Evolutionary conservation across 31 red algal species (phyloP).

Genomic region (Endocladia muricata): DNA sequence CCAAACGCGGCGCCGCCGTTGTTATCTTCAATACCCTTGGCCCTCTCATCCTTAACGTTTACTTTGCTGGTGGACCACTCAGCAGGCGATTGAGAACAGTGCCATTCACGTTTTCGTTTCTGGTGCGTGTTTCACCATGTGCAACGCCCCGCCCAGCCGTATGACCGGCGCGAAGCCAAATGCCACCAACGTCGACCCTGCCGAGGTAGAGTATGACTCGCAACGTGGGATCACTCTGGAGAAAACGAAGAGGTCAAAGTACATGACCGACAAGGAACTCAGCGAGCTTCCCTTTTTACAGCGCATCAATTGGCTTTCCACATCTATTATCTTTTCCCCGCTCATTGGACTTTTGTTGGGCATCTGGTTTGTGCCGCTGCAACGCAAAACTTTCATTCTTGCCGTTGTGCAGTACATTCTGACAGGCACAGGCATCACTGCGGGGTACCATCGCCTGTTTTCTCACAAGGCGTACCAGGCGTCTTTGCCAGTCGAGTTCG

Average conservation of each 20-base stretch:
- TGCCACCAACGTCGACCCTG: background rate
- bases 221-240: constrained; percentile 71
- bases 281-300: constrained; percentile 82
- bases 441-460: constrained; percentile 94
- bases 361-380: constrained; percentile 74
- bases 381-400: constrained; percentile 71
- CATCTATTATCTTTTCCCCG: constrained; percentile 94
- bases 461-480: constrained; percentile 86
- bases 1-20: too few relatives aligned
- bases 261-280: constrained; percentile 95
- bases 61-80: too few relatives aligned
- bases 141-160: too few relatives aligned
- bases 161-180: too few relatives aligned
- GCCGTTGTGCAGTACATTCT: constrained; percentile 88
- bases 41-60: too few relatives aligned
- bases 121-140: too few relatives aligned
- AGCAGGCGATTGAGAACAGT: too few relatives aligned
- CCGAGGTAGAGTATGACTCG: constrained; percentile 82
- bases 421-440: constrained; percentile 94
- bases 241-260: constrained; percentile 89
- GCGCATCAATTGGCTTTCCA: constrained; percentile 98
- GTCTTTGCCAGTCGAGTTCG: constrained; percentile 70
- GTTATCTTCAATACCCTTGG: too few relatives aligned
- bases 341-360: constrained; percentile 78
- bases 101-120: too few relatives aligned